Conservation (phyloP, 75 land plant genomes). For the Pinus albicaulis region DNA sequence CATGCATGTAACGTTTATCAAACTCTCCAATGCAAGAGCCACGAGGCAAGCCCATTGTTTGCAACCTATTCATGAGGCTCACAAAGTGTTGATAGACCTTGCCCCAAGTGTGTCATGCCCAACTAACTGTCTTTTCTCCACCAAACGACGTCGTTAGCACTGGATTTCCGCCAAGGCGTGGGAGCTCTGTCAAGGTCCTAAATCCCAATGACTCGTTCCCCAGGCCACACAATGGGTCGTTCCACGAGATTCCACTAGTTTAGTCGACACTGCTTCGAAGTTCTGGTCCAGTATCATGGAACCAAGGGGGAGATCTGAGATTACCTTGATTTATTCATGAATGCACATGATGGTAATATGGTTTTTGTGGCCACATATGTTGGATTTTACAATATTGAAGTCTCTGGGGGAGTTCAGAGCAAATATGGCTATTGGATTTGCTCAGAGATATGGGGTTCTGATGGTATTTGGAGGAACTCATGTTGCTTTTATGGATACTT, state of each 20-base stretch:
- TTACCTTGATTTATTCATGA: conserved; percentile 69
- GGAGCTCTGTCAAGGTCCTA: conserved; percentile 72
- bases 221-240: conserved; percentile 74
- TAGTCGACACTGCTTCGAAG: conserved; percentile 71
- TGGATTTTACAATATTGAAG: conserved; percentile 81
- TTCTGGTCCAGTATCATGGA: conserved; percentile 93
- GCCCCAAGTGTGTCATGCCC: no score
- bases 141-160: neutral
- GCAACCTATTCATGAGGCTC: no score
- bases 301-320: conserved; percentile 85
- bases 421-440: conserved; percentile 93
- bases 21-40: no score
- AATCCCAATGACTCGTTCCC: conserved; percentile 87
- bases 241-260: no score
- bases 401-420: conserved; percentile 97
- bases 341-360: conserved; percentile 82
- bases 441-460: conserved; percentile 98
- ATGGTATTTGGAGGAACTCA: conserved; percentile 99
- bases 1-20: no score
- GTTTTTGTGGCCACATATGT: conserved; percentile 94
- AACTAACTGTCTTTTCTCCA: neutral
- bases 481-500: conserved; percentile 95
- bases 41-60: no score
- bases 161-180: conserved; percentile 2
- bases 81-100: no score